Base-by-base conservation (phyloP, 2,329 filamentous ascomycete species). In the Sphaerulina musiva region DNA sequence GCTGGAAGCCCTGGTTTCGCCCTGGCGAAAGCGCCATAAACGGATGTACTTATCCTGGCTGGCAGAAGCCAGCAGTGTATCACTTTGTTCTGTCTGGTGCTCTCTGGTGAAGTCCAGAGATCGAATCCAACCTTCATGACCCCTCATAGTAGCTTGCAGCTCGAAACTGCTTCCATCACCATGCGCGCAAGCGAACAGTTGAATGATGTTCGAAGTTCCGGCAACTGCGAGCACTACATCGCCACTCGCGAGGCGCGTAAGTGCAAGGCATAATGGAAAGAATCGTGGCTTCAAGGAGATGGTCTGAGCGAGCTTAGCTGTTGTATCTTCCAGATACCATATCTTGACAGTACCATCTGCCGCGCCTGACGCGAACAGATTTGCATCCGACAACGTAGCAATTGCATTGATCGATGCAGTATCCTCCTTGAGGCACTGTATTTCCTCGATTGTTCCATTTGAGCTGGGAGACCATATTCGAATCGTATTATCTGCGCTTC, bases 11-110 rank as follows among this genome's bases (percentile, higher is more conserved):
- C 39, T 12, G 29, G 29, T 44, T 2, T 45, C 31, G 55, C 80
- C 79, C 57, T 80, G 76, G 59, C 87, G 87, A 36, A 98, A 74
- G 54, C 91, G 83, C 93, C 93, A 98, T 36, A 98, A 80, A 40
- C 93, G 86, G 55, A 97, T 85, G 66, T 97, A 98, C 73, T 95
- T 96, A 72, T 98, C 93, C 70, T 98, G 93, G 68, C 92, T 97
- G 20, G 91, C 91, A 9, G 92, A 97, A 0, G 92, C 89, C 17
- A 98, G 79, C 20, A 97, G 73, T 3, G 95, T 69, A 68, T 96
- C 91, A 49, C 81, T 80, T 0, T 74, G 70, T 0, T 72, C 61
- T 20, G 73, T 72, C 2, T 74, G 67, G 11, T 72, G 78, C 66
- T 93, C 87, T 56, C 75, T 75, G 1, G 82, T 80, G 62, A 98